Conservation (phyloP, 176 grass and related monocot species). For the Aegilops sharonensis region DNA sequence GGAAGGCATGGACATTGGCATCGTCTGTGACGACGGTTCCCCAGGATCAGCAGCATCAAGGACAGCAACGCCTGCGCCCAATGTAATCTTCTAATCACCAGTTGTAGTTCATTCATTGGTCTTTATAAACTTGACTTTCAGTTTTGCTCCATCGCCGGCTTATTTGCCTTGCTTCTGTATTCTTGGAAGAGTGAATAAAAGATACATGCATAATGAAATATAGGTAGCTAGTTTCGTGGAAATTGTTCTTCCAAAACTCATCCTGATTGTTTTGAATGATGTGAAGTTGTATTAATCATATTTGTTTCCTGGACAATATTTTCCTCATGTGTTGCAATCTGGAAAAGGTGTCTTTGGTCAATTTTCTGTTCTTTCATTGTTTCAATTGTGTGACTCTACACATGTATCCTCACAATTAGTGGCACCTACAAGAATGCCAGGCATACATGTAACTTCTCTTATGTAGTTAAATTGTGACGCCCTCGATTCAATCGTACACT, state of each 20-base stretch:
- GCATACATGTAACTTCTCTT: background rate
- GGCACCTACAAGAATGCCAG: background rate
- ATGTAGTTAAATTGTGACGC: too few species aligned
- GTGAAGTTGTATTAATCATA: background rate
- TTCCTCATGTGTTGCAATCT: constrained; percentile 48
- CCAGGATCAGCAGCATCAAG: too few species aligned
- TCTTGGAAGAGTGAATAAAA: background rate
- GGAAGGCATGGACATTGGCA: too few species aligned
- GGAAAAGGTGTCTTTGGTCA: constrained; percentile 54
- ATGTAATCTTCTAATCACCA: too few species aligned
- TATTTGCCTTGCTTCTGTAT: background rate
- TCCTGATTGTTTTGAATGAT: constrained; percentile 19
- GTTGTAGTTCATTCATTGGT: too few species aligned
- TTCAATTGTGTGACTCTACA: constrained; percentile 85
- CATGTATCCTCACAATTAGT: constrained; percentile 75
- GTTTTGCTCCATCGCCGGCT: background rate
- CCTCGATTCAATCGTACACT: too few species aligned
- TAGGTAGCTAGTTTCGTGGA: constrained; percentile 28
- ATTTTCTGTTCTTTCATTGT: constrained; percentile 72
- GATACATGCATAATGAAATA: constrained; percentile 23
- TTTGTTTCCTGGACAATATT: constrained; percentile 49
- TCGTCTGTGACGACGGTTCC: too few species aligned
- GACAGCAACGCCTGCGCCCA: too few species aligned
- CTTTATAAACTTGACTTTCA: constrained; percentile 98
- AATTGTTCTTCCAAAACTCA: background rate